These are phyloP conservation scores for Volutella citrinella DNA, from an alignment of 2,329 filamentous ascomycete species.

Conservation along the genomic window DNA sequence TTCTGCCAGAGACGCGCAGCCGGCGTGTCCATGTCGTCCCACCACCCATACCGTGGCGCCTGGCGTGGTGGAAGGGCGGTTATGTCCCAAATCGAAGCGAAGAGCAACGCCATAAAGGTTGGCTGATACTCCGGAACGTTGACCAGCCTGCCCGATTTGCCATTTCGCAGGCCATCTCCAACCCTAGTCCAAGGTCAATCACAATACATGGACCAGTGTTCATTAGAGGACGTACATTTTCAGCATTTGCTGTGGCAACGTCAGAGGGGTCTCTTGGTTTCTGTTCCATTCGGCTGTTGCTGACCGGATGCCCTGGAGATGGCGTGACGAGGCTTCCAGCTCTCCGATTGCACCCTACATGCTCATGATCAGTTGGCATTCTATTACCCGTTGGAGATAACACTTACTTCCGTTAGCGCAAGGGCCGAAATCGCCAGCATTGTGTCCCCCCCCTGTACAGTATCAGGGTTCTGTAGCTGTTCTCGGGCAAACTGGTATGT, in stretches of 20 bases:
- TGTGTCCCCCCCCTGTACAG: conserved; percentile 38
- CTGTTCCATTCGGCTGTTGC: conserved; percentile 21
- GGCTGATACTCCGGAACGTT: conserved; percentile 42
- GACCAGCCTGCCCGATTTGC: conserved; percentile 37
- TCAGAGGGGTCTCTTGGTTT: conserved; percentile 16
- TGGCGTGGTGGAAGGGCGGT: conserved; percentile 31
- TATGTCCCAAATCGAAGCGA: conserved; percentile 41
- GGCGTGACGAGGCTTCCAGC: conserved; percentile 40
- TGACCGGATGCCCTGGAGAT: conserved; percentile 37
- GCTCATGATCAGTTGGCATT: conserved; percentile 10
- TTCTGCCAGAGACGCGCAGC: conserved; percentile 36
- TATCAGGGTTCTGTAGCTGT: conserved; percentile 37
- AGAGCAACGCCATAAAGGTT: conserved; percentile 42
- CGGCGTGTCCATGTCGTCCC: conserved; percentile 33
- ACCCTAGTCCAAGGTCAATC: conserved; percentile 35
- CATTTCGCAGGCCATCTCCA: conserved; percentile 37
- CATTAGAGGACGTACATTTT: conserved; percentile 32
- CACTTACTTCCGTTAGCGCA: conserved; percentile 40
- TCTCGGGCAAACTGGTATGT: conserved; percentile 45
- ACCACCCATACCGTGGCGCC: conserved; percentile 35
- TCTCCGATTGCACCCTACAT: conserved; percentile 41
- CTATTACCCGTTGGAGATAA: conserved; percentile 2
- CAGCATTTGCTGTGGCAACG: conserved; percentile 42
- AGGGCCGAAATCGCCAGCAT: conserved; percentile 43
- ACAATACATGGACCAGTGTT: too few relatives aligned